These are phyloP conservation scores for Saccharomyces hybrid DNA, from an alignment of 1,139 yeast species.

Conservation along the genomic window DNA sequence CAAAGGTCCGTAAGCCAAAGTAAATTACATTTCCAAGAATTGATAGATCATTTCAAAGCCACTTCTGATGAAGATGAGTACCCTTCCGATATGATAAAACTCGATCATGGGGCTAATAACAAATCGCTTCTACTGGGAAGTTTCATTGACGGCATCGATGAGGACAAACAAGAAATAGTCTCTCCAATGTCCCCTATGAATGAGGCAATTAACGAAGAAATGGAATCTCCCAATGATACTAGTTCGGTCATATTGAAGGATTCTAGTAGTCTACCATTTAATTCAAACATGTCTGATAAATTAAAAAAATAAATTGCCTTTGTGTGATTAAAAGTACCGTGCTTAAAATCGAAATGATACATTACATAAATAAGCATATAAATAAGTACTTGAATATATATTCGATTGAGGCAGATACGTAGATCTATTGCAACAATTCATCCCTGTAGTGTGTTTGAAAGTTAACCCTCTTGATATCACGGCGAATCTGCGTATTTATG, in stretches of 20 bases:
- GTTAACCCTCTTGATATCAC: conserved; percentile 46
- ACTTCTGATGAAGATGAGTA: conserved; percentile 14
- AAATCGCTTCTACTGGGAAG: not conserved
- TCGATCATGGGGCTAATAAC: conserved; percentile 1
- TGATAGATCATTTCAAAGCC: conserved; percentile 25
- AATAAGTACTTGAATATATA: not conserved
- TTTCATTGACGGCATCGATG: not conserved
- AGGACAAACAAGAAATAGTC: not conserved
- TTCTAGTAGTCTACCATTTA: not conserved
- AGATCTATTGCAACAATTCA: conserved; percentile 38
- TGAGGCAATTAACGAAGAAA: conserved; percentile 8
- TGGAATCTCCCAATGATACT: conserved; percentile 10
- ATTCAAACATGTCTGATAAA: conserved; percentile 3
- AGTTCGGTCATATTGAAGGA: conserved; percentile 10
- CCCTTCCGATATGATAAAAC: not conserved
- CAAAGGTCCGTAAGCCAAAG: conserved; percentile 19
- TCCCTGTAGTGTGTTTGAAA: conserved; percentile 62
- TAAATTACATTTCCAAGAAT: conserved; percentile 20
- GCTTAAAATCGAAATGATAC: conserved; percentile 1
- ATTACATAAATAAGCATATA: not conserved
- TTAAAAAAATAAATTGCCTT: conserved; percentile 4
- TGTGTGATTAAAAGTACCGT: not conserved
- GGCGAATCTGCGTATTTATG: conserved; percentile 42
- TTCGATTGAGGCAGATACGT: not conserved
- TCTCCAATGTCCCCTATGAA: not conserved